These are phyloP conservation scores for Olyra latifolia DNA, from an alignment of 176 grass and related monocot species.

Conservation along the genomic window DNA sequence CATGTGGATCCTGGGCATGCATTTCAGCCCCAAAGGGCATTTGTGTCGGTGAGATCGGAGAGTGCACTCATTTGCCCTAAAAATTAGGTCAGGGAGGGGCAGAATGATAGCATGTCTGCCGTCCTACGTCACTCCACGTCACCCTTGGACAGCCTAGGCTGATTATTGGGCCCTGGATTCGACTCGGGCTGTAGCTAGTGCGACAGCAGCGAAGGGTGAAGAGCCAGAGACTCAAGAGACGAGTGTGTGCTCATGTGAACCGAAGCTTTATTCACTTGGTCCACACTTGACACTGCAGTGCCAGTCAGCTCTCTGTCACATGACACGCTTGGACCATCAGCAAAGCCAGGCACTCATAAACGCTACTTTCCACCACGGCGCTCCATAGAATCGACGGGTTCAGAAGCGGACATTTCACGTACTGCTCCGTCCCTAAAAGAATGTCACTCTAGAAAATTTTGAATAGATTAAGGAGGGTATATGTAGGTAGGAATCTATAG, in stretches of 20 bases:
- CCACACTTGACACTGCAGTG: not conserved
- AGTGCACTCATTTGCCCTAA: not conserved
- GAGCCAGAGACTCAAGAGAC: not conserved
- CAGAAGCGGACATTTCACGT: not conserved
- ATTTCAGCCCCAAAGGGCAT: not conserved
- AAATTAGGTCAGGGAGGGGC: not conserved
- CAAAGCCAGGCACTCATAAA: not conserved
- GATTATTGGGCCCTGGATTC: conserved; percentile 26
- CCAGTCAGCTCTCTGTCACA: not conserved
- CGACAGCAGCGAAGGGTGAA: conserved; percentile 14
- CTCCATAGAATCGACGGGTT: not conserved
- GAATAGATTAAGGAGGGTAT: no score
- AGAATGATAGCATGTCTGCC: not conserved
- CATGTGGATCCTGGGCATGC: conserved; percentile 1
- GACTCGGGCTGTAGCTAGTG: not conserved
- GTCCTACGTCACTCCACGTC: conserved; percentile 5
- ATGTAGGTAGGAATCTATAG: no score
- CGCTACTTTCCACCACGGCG: not conserved
- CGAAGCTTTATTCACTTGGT: not conserved
- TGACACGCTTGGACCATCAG: not conserved
- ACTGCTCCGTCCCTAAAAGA: no score
- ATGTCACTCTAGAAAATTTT: no score
- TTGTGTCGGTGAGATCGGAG: conserved; percentile 16
- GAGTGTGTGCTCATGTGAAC: conserved; percentile 39
- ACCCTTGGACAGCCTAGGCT: not conserved